A percentile compares a stretch with the other conserved stretches of the same genome.
These are phyloP conservation scores for Ampelocalamus luodianensis DNA, from an alignment of 176 grass and related monocot species.

Conservation along the genomic window DNA sequence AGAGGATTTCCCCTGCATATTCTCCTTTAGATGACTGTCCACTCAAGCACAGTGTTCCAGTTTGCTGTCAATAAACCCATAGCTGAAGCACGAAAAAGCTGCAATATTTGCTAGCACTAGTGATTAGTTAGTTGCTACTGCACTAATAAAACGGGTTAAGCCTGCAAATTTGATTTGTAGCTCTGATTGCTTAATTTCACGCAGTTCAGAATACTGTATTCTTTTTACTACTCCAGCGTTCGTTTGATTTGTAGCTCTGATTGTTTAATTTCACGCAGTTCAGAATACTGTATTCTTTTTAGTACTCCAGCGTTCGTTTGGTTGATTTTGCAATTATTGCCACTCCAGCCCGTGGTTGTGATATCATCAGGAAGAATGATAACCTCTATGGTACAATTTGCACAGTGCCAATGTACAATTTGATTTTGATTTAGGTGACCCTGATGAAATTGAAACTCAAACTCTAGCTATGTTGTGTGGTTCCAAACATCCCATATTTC, in stretches of 20 bases:
- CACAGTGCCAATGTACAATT: background rate
- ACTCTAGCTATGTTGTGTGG: background rate
- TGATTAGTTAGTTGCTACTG: background rate
- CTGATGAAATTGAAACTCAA: background rate
- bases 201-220: background rate
- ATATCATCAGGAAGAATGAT: slow-evolving; percentile 13
- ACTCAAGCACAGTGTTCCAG: slow-evolving; percentile 7
- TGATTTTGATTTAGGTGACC: background rate
- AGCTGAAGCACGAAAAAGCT: background rate
- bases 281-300: background rate
- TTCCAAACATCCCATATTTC: slow-evolving; percentile 30
- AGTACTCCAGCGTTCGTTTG: background rate
- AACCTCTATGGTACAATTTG: background rate
- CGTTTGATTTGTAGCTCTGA: background rate
- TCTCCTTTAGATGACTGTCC: background rate
- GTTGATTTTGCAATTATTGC: slow-evolving; percentile 2
- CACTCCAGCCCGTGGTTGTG: background rate
- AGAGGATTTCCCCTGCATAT: background rate
- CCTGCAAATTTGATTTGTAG: background rate
- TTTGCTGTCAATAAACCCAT: background rate
- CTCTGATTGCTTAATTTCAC: background rate
- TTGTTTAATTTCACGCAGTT: background rate
- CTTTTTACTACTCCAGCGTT: background rate
- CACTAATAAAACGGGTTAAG: background rate
- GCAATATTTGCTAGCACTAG: background rate